A percentile compares a stretch with the other conserved stretches of the same genome.
Evolutionary conservation across 2,329 filamentous ascomycete species (phyloP).

Genomic region (Samsoniella hepiali): DNA sequence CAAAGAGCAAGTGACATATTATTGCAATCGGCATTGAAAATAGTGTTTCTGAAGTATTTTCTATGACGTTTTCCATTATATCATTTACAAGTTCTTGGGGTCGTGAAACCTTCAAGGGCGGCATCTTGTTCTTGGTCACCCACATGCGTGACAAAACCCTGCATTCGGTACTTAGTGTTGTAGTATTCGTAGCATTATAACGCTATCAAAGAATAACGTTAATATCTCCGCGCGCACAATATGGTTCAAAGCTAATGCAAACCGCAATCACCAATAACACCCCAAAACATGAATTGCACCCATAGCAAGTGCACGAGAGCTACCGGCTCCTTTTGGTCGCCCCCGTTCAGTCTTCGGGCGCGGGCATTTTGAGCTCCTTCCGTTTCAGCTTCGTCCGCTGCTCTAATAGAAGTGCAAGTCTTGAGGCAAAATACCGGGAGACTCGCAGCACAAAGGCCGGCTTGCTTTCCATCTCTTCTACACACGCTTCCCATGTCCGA

Average conservation of each 20-base stretch:
- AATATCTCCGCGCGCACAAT: not conserved
- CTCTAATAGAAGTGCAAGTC: constrained; percentile 26
- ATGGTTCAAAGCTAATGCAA: not conserved
- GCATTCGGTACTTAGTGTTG: not conserved
- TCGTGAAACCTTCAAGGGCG: no score
- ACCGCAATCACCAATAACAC: not conserved
- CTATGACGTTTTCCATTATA: not conserved
- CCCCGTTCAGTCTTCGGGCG: not conserved
- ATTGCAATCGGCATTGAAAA: no score
- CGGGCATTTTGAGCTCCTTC: constrained; percentile 27
- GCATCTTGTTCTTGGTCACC: no score
- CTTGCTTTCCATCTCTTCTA: constrained; percentile 27
- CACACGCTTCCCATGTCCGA: constrained; percentile 26
- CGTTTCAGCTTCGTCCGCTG: constrained; percentile 28
- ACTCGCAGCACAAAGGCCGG: constrained; percentile 32
- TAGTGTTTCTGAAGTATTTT: not conserved
- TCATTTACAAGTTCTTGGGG: no score
- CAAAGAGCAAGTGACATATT: not conserved
- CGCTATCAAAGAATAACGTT: not conserved
- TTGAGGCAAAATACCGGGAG: constrained; percentile 31
- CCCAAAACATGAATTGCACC: not conserved
- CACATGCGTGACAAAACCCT: no score
- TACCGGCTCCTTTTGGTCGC: not conserved
- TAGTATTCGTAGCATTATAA: not conserved
- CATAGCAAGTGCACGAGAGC: not conserved